These are phyloP conservation scores for Arxiozyma bovina DNA, from an alignment of 1,139 yeast species.

Conservation along the genomic window DNA sequence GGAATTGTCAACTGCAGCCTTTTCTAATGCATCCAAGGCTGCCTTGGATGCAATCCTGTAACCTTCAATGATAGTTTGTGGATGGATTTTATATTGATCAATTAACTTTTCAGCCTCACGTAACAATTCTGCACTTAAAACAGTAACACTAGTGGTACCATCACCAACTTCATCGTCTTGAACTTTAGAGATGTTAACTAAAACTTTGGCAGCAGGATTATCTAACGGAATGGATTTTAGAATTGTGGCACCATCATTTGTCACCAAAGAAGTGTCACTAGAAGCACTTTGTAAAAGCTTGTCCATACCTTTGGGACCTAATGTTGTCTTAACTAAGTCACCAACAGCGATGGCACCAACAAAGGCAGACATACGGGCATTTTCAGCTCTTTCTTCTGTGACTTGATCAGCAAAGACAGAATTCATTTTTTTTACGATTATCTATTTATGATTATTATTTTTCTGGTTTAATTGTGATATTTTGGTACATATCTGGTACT, in stretches of 20 bases:
- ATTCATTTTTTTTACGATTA: conserved; percentile 36
- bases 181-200: conserved; percentile 90
- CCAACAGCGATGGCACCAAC: conserved; percentile 99
- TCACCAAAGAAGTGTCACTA: conserved; percentile 67
- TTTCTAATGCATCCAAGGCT: conserved; percentile 72
- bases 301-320: conserved; percentile 99
- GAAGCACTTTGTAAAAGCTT: conserved; percentile 83
- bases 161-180: conserved; percentile 99
- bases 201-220: conserved; percentile 96
- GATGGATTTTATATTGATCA: conserved; percentile 84
- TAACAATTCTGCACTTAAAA: conserved; percentile 79
- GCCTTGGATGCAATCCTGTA: conserved; percentile 79
- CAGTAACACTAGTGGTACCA: conserved; percentile 98
- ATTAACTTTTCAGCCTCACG: conserved; percentile 93
- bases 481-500: background rate
- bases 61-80: conserved; percentile 96
- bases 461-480: background rate
- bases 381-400: conserved; percentile 94
- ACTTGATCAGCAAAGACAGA: conserved; percentile 97
- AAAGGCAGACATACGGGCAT: conserved; percentile 93
- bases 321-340: conserved; percentile 87
- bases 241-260: conserved; percentile 98
- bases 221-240: conserved; percentile 89
- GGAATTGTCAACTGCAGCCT: conserved; percentile 69
- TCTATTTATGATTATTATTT: no score